Evolutionary conservation across 2,329 filamentous ascomycete genomes (phyloP).

Genomic region (Exophiala spinifera): DNA sequence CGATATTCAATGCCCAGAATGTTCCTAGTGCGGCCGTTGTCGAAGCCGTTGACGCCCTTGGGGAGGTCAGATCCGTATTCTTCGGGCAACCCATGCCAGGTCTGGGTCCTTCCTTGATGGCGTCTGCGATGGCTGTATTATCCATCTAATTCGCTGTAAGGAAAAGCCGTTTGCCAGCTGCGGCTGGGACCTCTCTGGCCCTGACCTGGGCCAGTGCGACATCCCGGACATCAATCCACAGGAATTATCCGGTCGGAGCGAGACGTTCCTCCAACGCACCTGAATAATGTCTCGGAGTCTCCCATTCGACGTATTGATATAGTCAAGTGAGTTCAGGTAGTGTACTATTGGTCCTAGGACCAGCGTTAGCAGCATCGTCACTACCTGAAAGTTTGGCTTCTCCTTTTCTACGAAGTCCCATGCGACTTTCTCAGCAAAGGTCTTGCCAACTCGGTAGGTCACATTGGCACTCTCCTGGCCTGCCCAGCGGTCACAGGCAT

Average conservation of each 20-base stretch:
- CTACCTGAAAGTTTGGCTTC: slow-evolving; percentile 57
- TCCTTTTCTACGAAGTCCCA: slow-evolving; percentile 61
- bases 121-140: slow-evolving; percentile 4
- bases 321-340: slow-evolving; percentile 60
- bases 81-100: slow-evolving; percentile 5
- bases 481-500: too few species aligned
- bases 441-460: slow-evolving; percentile 57
- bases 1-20: slow-evolving; percentile 8
- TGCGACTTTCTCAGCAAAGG: slow-evolving; percentile 62
- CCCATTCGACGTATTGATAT: slow-evolving; percentile 54
- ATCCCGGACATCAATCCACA: slow-evolving; percentile 55
- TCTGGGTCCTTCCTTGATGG: slow-evolving; percentile 10
- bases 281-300: not conserved
- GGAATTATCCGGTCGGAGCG: slow-evolving; percentile 50
- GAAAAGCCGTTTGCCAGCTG: slow-evolving; percentile 17
- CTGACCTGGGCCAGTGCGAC: slow-evolving; percentile 33
- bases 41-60: slow-evolving; percentile 3
- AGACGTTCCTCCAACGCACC: not conserved
- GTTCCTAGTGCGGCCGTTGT: slow-evolving; percentile 2
- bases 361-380: slow-evolving; percentile 60
- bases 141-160: too few species aligned
- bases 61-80: slow-evolving; percentile 1
- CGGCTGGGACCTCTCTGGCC: slow-evolving; percentile 11
- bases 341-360: slow-evolving; percentile 63
- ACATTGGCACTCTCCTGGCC: too few species aligned